Percentiles rank a stretch among this genome's conserved stretches.
phyloP scores from a whole-genome alignment of 352 stramenopile species.

The Globisporangium splendens region DNA sequence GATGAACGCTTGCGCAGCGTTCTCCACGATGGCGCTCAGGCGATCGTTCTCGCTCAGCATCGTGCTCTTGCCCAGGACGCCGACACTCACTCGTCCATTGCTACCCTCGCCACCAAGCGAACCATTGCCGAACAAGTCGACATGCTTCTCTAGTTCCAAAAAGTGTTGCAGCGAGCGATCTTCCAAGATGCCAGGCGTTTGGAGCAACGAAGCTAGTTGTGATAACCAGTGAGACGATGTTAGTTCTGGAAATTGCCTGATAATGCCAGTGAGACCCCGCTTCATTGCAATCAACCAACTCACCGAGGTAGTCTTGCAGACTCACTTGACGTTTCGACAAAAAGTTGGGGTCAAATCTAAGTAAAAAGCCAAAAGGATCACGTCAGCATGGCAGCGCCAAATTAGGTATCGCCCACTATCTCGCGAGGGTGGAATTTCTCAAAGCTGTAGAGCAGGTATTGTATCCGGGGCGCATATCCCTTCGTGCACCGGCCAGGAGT shows the following conservation, averaged over 20 bases:
- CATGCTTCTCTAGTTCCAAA: conserved; percentile 73
- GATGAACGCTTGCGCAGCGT: conserved; percentile 72
- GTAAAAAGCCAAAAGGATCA: background rate
- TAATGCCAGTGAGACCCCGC: no score
- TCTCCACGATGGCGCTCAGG: conserved; percentile 75
- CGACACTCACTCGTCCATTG: conserved; percentile 45
- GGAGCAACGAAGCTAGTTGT: conserved; percentile 56
- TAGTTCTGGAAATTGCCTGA: no score
- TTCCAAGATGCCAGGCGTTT: conserved; percentile 70
- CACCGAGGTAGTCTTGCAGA: conserved; percentile 74
- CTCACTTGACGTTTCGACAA: conserved; percentile 69
- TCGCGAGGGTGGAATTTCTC: conserved; percentile 23
- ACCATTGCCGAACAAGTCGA: conserved; percentile 59
- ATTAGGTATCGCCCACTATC: background rate
- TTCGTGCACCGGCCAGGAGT: background rate
- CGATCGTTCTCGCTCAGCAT: conserved; percentile 73
- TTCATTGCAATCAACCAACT: no score
- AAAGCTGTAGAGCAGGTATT: conserved; percentile 15
- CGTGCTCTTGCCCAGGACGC: conserved; percentile 46
- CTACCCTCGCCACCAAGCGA: conserved; percentile 29
- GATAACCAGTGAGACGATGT: no score
- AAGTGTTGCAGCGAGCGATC: conserved; percentile 78
- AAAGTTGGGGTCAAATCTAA: conserved; percentile 83
- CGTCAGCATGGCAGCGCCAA: conserved; percentile 8
- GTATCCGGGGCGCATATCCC: background rate